phyloP scores from a whole-genome alignment of 2,329 filamentous ascomycete genomes.

The Parascedosporium putredinis region DNA sequence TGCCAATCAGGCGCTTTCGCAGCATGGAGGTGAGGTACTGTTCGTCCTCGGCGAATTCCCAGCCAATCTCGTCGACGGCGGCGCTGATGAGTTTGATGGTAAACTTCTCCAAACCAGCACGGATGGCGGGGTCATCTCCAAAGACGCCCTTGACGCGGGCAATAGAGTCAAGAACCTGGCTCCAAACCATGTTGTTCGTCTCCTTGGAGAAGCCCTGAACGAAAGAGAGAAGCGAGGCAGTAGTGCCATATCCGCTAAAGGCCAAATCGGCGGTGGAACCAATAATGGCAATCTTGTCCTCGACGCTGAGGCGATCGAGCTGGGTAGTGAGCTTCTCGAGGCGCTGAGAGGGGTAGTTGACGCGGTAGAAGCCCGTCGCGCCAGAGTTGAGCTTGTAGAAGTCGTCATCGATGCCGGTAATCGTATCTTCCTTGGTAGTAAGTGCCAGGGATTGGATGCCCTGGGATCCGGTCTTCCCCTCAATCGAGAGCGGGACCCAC shows the following conservation, averaged over 20 bases:
- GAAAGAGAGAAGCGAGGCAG: conserved; percentile 71
- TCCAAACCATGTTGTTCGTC: conserved; percentile 80
- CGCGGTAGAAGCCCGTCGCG: conserved; percentile 80
- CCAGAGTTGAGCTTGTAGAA: conserved; percentile 95
- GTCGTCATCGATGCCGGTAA: conserved; percentile 61
- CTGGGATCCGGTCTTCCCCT: conserved; percentile 58
- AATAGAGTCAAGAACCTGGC: conserved; percentile 69
- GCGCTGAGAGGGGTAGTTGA: conserved; percentile 81
- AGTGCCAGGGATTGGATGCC: conserved; percentile 58
- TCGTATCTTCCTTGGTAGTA: conserved; percentile 64
- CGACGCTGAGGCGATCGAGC: conserved; percentile 63
- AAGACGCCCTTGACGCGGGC: conserved; percentile 77
- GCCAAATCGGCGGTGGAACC: conserved; percentile 85
- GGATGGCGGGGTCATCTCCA: conserved; percentile 60
- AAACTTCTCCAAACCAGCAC: conserved; percentile 66
- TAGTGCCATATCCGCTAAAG: conserved; percentile 74
- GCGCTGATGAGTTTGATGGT: conserved; percentile 64
- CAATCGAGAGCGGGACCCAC: conserved; percentile 88
- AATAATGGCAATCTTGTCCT: conserved; percentile 88
- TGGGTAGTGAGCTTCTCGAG: conserved; percentile 71
- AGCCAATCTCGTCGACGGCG: conserved; percentile 71
- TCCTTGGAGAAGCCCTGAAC: conserved; percentile 76
- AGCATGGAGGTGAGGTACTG: conserved; percentile 75
- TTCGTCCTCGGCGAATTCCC: conserved; percentile 69
- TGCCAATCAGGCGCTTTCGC: conserved; percentile 67